Evolutionary conservation across 2,329 filamentous ascomycete genomes (phyloP), one percentile per base, ranked within the genome.

Genomic region (Colletotrichum phormii): DNA sequence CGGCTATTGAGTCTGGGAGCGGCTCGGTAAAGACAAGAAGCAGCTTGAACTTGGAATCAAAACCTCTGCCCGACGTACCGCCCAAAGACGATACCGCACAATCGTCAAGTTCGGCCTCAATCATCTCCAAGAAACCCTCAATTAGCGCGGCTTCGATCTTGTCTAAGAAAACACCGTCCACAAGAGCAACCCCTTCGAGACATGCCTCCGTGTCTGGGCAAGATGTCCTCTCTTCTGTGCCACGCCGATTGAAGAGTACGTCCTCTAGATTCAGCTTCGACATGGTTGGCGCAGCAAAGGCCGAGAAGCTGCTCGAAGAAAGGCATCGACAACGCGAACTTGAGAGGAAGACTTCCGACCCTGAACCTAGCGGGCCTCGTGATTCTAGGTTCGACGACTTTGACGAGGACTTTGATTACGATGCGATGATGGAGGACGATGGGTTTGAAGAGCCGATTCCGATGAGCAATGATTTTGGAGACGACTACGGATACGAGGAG

Each of bases 241-340:
- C 90, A 2, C 88, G 84, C 72, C 90, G 92, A 74, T 92, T 92
- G 90, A 92, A 92, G 81, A 95, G 93, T 79, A 94, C 92, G 12
- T 94, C 93, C 0, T 95, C 93, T 0, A 87, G 94, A 15, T 95
- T 96, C 79, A 95, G 93, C 77, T 96, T 96, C 77, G 93, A 95
- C 77, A 94, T 95, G 86, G 89, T 91, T 18, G 92, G 92, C 5
- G 90, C 90, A 6, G 92, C 92, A 15, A 88, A 89, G 72, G 87
- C 91, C 77, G 90, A 92, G 80, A 92, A 91, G 80, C 80, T 93
- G 49, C 83, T 95, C 53, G 94, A 95, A 80, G 94, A 94, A 76
- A 89, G 91, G 60, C 93, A 95, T 79, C 86, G 92, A 18, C 89
- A 93, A 75, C 89, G 90, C 66, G 89, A 92, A 74, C 84, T 91